Percentiles rank a stretch among this genome's conserved stretches.
Evolutionary conservation across 73 alveolate genomes (phyloP).

Genomic region (Paramecium primaurelia): DNA sequence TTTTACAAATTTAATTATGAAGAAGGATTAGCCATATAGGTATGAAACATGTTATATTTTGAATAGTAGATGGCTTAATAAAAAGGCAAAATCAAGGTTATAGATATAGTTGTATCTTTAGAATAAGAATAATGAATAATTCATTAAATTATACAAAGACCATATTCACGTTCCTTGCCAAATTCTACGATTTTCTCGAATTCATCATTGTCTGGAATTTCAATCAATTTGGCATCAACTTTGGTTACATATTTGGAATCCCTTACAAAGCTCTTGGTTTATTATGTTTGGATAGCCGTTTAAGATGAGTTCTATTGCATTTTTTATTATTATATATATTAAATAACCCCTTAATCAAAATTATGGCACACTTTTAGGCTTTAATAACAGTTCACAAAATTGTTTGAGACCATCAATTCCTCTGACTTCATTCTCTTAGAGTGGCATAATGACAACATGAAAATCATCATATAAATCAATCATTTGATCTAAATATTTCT

Average conservation of each 20-base stretch:
- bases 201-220: constrained; percentile 20
- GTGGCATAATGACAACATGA: constrained; percentile 90
- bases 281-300: constrained; percentile 6
- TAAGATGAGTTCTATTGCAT: constrained; percentile 4
- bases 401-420: constrained; percentile 82
- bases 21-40: constrained; percentile 40
- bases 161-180: constrained; percentile 19
- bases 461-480: constrained; percentile 94
- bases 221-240: neutral
- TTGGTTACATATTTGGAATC: neutral
- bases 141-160: constrained; percentile 21
- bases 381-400: constrained; percentile 70
- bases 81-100: constrained; percentile 74
- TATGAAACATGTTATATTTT: constrained; percentile 65
- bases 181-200: neutral
- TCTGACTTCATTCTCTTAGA: constrained; percentile 96
- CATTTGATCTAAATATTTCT: constrained; percentile 92
- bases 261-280: neutral
- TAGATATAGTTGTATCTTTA: neutral
- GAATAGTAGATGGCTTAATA: constrained; percentile 64
- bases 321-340: neutral
- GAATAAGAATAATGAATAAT: neutral
- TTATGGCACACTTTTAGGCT: constrained; percentile 37
- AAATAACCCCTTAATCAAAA: neutral
- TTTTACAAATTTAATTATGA: constrained; percentile 76